A percentile compares a stretch with the other conserved stretches of the same genome.
Evolutionary conservation across 495 filamentous ascomycete species (phyloP).

Genomic region (Aspergillus bridgeri): DNA sequence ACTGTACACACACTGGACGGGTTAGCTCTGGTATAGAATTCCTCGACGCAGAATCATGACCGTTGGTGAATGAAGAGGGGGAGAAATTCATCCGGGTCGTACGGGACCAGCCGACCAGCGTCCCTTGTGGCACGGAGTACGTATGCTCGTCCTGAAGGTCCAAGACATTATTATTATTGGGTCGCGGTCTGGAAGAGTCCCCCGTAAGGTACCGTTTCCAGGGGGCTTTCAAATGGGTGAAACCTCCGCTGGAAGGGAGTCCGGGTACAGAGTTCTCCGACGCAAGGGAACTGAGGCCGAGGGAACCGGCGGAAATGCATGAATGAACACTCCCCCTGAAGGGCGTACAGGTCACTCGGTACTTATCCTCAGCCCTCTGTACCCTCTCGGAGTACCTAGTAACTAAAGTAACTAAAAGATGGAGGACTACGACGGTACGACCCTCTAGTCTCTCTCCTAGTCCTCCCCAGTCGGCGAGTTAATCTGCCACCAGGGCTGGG

Average conservation of each 20-base stretch:
- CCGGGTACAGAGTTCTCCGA: no score
- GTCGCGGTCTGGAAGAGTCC: neutral
- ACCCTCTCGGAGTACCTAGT: no score
- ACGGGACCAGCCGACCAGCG: neutral
- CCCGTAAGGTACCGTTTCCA: neutral
- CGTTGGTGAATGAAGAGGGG: neutral
- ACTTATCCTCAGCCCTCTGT: no score
- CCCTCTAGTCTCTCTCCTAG: neutral
- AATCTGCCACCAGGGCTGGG: neutral
- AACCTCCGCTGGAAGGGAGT: no score
- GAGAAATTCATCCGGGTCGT: neutral
- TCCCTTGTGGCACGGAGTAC: neutral
- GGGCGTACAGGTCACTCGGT: no score
- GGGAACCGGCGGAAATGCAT: no score
- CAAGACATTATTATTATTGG: neutral
- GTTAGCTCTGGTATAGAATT: no score
- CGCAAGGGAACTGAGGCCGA: neutral
- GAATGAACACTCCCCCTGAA: no score
- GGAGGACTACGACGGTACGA: neutral
- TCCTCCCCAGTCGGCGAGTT: neutral
- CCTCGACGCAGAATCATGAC: no score
- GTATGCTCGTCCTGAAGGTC: neutral
- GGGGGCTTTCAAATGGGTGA: neutral
- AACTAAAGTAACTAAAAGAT: no score
- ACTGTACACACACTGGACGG: no score